Evolutionary conservation across 129 eudicot species (phyloP), one percentile per base, ranked within the genome.

Genomic region (Centaurea solstitialis): DNA sequence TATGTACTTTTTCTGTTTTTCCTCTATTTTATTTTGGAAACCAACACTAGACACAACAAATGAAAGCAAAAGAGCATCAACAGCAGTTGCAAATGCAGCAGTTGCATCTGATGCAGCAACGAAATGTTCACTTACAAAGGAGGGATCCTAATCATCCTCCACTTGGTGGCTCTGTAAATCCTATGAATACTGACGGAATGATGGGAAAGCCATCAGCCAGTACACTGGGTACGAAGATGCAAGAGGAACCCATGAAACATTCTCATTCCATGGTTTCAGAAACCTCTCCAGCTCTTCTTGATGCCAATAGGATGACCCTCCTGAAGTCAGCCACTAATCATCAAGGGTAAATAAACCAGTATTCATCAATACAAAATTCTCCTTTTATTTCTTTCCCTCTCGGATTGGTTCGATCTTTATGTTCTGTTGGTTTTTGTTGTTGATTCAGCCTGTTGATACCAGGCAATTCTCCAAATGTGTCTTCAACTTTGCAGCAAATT

Each of bases 61-160:
- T 81, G 77, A 93, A 93, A 83, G 85, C 91, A 26, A 93, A 93
- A 73, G 96, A 93, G 74, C 97, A 92, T 37, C 97, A 92, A 53
- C 97, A 92, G 77, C 96, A 90, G 85, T 68, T 93, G 72, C 96
- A 93, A 80, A 88, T 93, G 89, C 98, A 93, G 79, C 98, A 93
- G 81, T 81, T 93, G 82, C 98, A 93, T 76, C 77, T 90, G 72
- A 90, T 93, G 93, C 98, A 93, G 81, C 97, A 93, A 70, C 86
- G 96, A 11, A 93, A 89, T 86, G 88, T 85, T 66, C 97, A 93
- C 80, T 87, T 93, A 79, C 98, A 90, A 76, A 84, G 96, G 68
- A 87, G 93, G 75, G 96, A 91, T 80, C 91, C 93, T n/a, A 88
- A 88, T 81, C 97, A 92, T 81, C 92, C 98, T 64, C 85, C 93